Evolutionary conservation across 805 yeast species (phyloP).

Genomic region (Candida jianshihensis): DNA sequence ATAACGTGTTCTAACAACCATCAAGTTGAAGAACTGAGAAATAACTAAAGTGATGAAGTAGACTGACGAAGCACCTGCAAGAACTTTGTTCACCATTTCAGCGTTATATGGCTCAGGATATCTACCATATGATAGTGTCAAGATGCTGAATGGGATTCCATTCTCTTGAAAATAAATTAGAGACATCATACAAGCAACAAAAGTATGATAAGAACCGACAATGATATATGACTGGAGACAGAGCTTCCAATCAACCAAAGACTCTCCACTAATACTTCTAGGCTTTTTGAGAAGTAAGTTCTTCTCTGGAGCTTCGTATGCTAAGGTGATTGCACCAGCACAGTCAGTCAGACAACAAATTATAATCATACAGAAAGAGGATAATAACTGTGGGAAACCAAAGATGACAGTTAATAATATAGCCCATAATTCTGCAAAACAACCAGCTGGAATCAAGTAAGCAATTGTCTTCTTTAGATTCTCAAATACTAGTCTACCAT

Average conservation of each 20-base stretch:
- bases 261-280: constrained; percentile 34
- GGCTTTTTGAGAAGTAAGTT: constrained; percentile 37
- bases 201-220: constrained; percentile 34
- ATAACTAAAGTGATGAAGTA: constrained; percentile 41
- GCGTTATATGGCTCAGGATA: constrained; percentile 19
- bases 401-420: constrained; percentile 39
- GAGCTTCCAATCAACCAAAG: constrained; percentile 32
- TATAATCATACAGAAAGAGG: constrained; percentile 45
- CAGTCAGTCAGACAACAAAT: constrained; percentile 43
- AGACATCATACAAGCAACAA: constrained; percentile 34
- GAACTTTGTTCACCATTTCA: constrained; percentile 18
- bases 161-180: constrained; percentile 31
- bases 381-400: constrained; percentile 42
- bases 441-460: constrained; percentile 47
- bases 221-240: constrained; percentile 36
- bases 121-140: constrained; percentile 31
- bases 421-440: constrained; percentile 45
- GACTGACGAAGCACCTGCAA: constrained; percentile 33
- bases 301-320: constrained; percentile 37
- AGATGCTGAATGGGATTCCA: constrained; percentile 29
- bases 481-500: constrained; percentile 42
- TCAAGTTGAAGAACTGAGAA: constrained; percentile 39
- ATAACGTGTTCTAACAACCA: constrained; percentile 36
- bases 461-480: constrained; percentile 40
- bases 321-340: constrained; percentile 35